Evolutionary conservation across 345 rosid species (phyloP), one percentile per base, ranked within the genome.

Genomic region (Euphorbia lathyris): DNA sequence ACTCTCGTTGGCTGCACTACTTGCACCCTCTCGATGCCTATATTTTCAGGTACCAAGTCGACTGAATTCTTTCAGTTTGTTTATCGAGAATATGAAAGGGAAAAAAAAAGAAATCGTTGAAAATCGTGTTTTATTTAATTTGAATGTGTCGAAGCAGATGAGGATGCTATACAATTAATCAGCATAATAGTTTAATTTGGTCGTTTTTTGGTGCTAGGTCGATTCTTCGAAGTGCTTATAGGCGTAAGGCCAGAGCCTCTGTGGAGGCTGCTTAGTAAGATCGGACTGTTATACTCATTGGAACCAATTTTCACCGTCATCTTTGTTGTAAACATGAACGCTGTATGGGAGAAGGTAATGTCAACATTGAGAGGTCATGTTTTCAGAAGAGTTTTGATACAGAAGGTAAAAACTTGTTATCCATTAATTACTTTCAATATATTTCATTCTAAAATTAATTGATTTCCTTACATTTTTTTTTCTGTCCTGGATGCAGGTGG

Each of bases 261-360:
- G 40, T 87, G 91, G 96, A 83, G 74, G 66, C 75, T 94, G 14
- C 88, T 91, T n/a, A 71, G 86, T 73, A 91, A 85, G 76, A 78
- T 90, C 42, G 98, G 84, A 30, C 56, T 88, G 53, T 68, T 91
- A 81, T 94, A 94, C 48, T 65, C 86, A 12, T 69, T 94, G 77
- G 98, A 94, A 77, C 98, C 97, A 0, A 75, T 94, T 63, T 87
- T 88, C 75, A 94, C 98, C 0, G 87, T 94, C 66, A 73, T 85
- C 47, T 94, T 89, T 80, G 90, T 90, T 12, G 81, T 85, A 23
- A 94, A 90, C 70, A 81, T 91, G 90, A 88, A 68, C 75, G 64
- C 80, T 63, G 74, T 87, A 6, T 94, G 98, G 98, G 96, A 91
- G 80, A 86, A 81, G 73, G 95, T 94, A 62, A 88, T 94, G 98